Percentiles rank a stretch among this genome's conserved stretches.
phyloP scores from a whole-genome alignment of 2,329 filamentous ascomycete genomes.

The Truncatella angustata region DNA sequence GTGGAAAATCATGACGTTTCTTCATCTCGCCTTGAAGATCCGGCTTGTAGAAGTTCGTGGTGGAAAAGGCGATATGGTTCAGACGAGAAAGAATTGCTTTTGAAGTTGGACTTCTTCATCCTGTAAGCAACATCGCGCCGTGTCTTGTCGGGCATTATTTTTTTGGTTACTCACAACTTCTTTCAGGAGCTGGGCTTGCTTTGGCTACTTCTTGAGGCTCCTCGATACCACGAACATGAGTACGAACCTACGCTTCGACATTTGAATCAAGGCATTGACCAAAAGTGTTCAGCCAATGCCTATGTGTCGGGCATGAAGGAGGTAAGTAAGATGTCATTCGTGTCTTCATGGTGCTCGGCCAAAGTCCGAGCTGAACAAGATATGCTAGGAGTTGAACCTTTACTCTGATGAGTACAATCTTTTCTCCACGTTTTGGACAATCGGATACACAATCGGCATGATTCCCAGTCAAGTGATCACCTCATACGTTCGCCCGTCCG shows the following conservation, averaged over 20 bases:
- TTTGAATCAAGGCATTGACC: neutral
- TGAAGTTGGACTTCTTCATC: slow-evolving; percentile 1
- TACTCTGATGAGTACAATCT: slow-evolving; percentile 41
- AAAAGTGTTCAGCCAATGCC: no score
- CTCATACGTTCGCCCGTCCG: slow-evolving; percentile 40
- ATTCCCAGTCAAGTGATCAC: slow-evolving; percentile 42
- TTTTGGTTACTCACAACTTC: neutral
- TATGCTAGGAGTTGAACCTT: slow-evolving; percentile 45
- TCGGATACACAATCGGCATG: slow-evolving; percentile 45
- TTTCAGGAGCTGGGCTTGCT: neutral
- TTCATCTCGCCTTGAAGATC: neutral
- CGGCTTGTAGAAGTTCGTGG: neutral
- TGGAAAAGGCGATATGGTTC: neutral
- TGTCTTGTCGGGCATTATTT: no score
- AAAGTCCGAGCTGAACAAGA: no score
- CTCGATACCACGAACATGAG: slow-evolving; percentile 3
- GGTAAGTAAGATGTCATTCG: no score
- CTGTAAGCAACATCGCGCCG: neutral
- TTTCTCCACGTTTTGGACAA: slow-evolving; percentile 45
- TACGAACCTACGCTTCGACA: neutral
- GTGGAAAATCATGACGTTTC: neutral
- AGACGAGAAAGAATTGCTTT: neutral
- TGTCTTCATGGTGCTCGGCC: no score
- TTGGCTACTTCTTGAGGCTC: slow-evolving; percentile 1
- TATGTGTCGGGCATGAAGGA: slow-evolving; percentile 46